phyloP scores from a whole-genome alignment of 768 basidiomycete species.

The Auricularia sp. region DNA sequence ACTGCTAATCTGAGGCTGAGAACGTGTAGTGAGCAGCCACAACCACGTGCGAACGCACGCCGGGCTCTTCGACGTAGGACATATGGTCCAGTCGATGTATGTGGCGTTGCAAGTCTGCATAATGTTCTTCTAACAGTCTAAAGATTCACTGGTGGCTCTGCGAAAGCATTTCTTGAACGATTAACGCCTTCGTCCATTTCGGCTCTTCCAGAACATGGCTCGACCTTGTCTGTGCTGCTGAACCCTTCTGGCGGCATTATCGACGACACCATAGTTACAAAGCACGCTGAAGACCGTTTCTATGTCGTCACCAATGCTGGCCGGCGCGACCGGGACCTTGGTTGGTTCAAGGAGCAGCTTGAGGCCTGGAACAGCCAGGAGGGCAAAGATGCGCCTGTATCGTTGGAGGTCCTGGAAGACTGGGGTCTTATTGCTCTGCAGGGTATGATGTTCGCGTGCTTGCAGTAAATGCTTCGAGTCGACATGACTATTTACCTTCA shows the following conservation, averaged over 20 bases:
- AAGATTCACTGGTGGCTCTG: conserved; percentile 75
- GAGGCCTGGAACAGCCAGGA: conserved; percentile 62
- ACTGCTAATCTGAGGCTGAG: conserved; percentile 15
- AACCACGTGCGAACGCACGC: conserved; percentile 73
- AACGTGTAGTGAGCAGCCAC: conserved; percentile 69
- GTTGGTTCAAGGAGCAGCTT: conserved; percentile 63
- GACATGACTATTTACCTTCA: neutral
- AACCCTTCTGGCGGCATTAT: conserved; percentile 90
- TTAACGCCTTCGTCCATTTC: conserved; percentile 78
- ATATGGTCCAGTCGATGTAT: conserved; percentile 93
- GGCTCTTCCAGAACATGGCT: conserved; percentile 57
- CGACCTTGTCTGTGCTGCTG: conserved; percentile 81
- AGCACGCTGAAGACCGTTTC: conserved; percentile 67
- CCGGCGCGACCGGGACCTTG: conserved; percentile 67
- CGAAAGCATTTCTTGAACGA: conserved; percentile 76
- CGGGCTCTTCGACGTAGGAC: conserved; percentile 93
- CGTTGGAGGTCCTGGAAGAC: conserved; percentile 68
- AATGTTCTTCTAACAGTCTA: neutral
- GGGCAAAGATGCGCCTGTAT: conserved; percentile 45
- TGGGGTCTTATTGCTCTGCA: conserved; percentile 90
- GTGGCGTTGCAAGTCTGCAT: conserved; percentile 12
- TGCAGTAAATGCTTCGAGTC: neutral
- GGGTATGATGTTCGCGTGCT: conserved; percentile 35
- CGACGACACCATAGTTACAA: conserved; percentile 89
- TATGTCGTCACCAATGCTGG: conserved; percentile 98